Evolutionary conservation across 2,329 filamentous ascomycete species (phyloP).

Genomic region (Thielaviopsis euricoi): DNA sequence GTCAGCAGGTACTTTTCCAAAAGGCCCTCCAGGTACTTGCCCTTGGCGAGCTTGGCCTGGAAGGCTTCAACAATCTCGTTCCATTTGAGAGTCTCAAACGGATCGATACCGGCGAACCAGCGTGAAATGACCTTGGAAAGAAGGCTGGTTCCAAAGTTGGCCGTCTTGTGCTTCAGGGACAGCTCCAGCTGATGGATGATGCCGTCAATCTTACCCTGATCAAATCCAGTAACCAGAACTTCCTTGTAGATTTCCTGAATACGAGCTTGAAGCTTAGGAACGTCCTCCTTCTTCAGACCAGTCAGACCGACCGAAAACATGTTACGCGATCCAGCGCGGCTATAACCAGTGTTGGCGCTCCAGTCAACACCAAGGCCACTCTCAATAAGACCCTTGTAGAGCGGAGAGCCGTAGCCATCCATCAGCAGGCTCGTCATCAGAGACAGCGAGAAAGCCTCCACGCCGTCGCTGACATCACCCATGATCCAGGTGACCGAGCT

Average conservation of each 20-base stretch:
- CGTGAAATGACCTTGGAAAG: constrained; percentile 76
- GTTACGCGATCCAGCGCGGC: constrained; percentile 56
- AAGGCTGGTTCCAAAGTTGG: constrained; percentile 82
- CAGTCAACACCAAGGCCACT: constrained; percentile 82
- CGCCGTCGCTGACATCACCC: constrained; percentile 62
- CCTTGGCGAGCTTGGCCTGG: constrained; percentile 56
- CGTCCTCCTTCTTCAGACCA: constrained; percentile 69
- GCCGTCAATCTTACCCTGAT: constrained; percentile 78
- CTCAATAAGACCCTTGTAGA: constrained; percentile 81
- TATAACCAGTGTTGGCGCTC: constrained; percentile 87
- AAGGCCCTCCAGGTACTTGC: constrained; percentile 66
- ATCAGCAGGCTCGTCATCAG: constrained; percentile 71
- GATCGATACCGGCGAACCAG: constrained; percentile 93
- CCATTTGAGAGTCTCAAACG: constrained; percentile 82
- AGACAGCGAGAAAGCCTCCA: constrained; percentile 77
- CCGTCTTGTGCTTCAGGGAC: constrained; percentile 88
- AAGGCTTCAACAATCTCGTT: constrained; percentile 77
- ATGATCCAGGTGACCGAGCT: constrained; percentile 88
- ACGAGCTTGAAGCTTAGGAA: constrained; percentile 57
- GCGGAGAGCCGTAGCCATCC: constrained; percentile 86
- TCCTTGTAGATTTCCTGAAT: constrained; percentile 58
- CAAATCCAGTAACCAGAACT: constrained; percentile 62
- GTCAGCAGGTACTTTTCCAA: constrained; percentile 83
- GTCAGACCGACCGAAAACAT: constrained; percentile 85
- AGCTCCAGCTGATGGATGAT: constrained; percentile 88